Evolutionary conservation across 805 yeast species (phyloP).

Genomic region (Ogataea methylovora): DNA sequence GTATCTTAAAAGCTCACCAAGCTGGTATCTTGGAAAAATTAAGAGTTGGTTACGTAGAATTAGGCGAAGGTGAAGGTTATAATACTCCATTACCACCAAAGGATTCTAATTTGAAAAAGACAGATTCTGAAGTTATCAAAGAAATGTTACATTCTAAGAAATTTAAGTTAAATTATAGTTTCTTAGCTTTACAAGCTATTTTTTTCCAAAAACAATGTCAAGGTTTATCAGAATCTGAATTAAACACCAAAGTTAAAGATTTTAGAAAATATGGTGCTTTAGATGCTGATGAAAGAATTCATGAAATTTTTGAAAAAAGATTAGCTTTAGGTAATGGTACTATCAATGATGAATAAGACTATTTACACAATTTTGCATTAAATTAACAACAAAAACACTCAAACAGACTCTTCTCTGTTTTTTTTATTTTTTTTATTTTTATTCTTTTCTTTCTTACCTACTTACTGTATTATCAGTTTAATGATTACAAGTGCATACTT

Average conservation of each 20-base stretch:
- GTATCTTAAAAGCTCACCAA: conserved; percentile 68
- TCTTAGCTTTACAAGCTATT: conserved; percentile 43
- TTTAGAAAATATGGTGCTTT: conserved; percentile 64
- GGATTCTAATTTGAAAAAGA: conserved; percentile 15
- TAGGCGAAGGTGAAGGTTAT: conserved; percentile 82
- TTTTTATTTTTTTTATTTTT: background rate
- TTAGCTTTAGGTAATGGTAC: conserved; percentile 25
- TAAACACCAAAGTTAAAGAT: conserved; percentile 42
- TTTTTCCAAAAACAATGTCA: conserved; percentile 31
- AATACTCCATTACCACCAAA: conserved; percentile 30
- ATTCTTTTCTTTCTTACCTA: background rate
- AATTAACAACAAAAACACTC: background rate
- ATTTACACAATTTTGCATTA: background rate
- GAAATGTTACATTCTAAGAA: conserved; percentile 28
- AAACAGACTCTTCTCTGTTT: background rate
- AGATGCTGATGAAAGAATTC: conserved; percentile 35
- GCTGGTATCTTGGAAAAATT: conserved; percentile 60
- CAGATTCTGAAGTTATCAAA: conserved; percentile 25
- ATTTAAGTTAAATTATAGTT: conserved; percentile 50
- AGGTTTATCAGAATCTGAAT: conserved; percentile 29
- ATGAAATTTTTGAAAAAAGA: conserved; percentile 31
- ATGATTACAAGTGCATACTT: too few relatives aligned
- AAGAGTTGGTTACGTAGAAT: conserved; percentile 48
- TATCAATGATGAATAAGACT: conserved; percentile 3
- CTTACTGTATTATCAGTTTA: background rate